phyloP scores from a whole-genome alignment of 164 flowering plant species.

The Umbilicus rupestris region DNA sequence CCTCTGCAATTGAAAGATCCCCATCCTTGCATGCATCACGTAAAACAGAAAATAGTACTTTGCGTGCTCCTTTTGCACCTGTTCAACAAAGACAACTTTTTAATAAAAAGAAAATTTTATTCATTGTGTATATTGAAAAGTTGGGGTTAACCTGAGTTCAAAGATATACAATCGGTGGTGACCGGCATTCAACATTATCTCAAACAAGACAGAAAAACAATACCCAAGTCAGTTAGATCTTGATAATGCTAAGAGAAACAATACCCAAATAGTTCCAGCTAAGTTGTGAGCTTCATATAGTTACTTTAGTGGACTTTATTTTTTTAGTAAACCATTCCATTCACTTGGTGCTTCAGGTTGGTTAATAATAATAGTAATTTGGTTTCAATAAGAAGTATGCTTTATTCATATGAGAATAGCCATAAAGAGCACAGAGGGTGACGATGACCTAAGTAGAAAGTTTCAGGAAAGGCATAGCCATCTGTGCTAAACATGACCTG shows the following conservation, averaged over 20 bases:
- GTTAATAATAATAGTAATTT: background rate
- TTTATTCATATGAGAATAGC: background rate
- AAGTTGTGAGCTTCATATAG: too few species aligned
- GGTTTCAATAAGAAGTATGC: background rate
- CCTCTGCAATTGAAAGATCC: constrained; percentile 75
- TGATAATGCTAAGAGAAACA: too few species aligned
- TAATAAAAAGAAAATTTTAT: background rate
- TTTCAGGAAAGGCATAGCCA: constrained; percentile 85
- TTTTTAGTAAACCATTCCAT: too few species aligned
- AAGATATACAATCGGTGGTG: background rate
- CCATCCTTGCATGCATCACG: constrained; percentile 73
- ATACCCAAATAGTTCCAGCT: too few species aligned
- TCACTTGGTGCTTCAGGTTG: background rate
- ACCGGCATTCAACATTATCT: background rate
- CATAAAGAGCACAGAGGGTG: background rate
- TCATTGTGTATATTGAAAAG: background rate
- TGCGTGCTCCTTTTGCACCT: constrained; percentile 89
- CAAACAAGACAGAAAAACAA: too few species aligned
- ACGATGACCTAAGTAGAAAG: constrained; percentile 70
- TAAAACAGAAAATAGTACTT: constrained; percentile 63
- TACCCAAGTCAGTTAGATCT: too few species aligned
- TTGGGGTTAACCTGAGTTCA: background rate
- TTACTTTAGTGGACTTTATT: too few species aligned
- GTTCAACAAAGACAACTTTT: constrained; percentile 5
- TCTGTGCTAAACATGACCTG: constrained; percentile 99